These are phyloP conservation scores for Neofusicoccum cordaticola DNA, from an alignment of 2,329 filamentous ascomycete species.

Conservation along the genomic window DNA sequence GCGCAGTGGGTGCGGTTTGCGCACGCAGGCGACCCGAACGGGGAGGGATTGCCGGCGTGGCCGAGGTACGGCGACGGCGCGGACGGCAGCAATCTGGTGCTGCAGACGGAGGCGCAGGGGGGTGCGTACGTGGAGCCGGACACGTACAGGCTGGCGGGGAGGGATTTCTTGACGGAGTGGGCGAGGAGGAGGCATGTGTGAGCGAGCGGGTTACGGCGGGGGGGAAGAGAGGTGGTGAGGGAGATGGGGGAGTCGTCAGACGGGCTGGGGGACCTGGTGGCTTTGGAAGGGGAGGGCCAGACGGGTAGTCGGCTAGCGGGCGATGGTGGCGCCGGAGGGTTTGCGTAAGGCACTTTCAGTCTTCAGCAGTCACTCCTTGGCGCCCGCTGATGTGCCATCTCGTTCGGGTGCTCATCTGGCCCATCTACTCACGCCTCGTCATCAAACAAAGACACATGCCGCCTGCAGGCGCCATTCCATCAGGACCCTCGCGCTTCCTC, in stretches of 20 bases:
- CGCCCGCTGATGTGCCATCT: no score
- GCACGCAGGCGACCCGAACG: neutral
- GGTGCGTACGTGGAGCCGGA: conserved; percentile 34
- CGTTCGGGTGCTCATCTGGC: no score
- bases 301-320: no score
- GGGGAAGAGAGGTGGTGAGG: no score
- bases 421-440: no score
- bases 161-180: conserved; percentile 33
- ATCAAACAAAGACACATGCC: no score
- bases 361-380: no score
- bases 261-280: neutral
- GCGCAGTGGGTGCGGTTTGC: conserved; percentile 8
- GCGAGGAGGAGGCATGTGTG: conserved; percentile 38
- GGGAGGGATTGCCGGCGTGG: neutral
- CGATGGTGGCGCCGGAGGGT: no score
- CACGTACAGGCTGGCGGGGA: conserved; percentile 5
- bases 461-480: no score
- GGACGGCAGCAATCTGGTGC: conserved; percentile 3
- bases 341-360: no score
- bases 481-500: no score
- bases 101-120: conserved; percentile 11
- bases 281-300: neutral
- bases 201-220: neutral
- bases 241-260: no score
- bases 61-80: neutral